Evolutionary conservation across 2,329 filamentous ascomycete species (phyloP).

Genomic region (Epichloe uncinata): DNA sequence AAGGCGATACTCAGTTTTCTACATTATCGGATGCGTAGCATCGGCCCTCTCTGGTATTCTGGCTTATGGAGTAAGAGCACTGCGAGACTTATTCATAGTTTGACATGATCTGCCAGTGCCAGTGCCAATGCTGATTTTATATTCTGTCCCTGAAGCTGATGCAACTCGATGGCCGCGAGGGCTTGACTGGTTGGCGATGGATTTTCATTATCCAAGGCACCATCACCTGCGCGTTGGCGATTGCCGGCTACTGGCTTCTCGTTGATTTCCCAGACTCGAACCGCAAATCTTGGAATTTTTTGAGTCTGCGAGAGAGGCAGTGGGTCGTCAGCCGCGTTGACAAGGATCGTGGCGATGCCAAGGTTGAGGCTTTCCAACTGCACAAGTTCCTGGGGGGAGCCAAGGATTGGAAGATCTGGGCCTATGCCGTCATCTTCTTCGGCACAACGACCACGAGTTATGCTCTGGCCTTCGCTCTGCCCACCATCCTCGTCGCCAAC

Average conservation of each 20-base stretch:
- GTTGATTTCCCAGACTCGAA: constrained; percentile 51
- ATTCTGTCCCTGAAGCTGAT: constrained; percentile 30
- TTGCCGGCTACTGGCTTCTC: constrained; percentile 41
- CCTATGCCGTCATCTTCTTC: constrained; percentile 46
- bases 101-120: background rate
- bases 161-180: constrained; percentile 45
- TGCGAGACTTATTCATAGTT: background rate
- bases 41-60: constrained; percentile 55
- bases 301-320: constrained; percentile 34
- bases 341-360: constrained; percentile 44
- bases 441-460: constrained; percentile 61
- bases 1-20: constrained; percentile 56
- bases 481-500: constrained; percentile 52
- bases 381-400: constrained; percentile 32
- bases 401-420: constrained; percentile 46
- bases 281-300: constrained; percentile 37
- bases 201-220: constrained; percentile 46
- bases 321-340: constrained; percentile 42
- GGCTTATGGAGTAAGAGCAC: constrained; percentile 44
- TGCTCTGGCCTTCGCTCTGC: constrained; percentile 65
- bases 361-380: constrained; percentile 38
- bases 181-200: constrained; percentile 51
- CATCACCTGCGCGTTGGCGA: constrained; percentile 39
- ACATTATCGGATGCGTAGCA: constrained; percentile 53
- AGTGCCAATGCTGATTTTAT: background rate